Evolutionary conservation across 1,284 basidiomycete genomes (phyloP).

Genomic region (Wolfiporia cocos): DNA sequence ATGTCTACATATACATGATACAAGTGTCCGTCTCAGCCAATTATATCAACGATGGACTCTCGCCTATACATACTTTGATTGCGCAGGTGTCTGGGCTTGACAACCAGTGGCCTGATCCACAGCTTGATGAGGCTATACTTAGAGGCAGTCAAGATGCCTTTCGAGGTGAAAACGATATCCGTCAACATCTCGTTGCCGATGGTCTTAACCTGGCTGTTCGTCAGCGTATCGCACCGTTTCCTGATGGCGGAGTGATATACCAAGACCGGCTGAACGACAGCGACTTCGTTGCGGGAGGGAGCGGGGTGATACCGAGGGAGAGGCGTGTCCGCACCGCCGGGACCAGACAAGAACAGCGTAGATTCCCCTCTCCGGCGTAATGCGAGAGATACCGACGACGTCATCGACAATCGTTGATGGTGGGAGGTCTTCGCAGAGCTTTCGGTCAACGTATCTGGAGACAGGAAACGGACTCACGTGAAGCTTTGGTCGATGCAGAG

Average conservation of each 20-base stretch:
- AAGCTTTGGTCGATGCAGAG: slow-evolving; percentile 69
- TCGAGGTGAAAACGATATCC: slow-evolving; percentile 64
- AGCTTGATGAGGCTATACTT: slow-evolving; percentile 72
- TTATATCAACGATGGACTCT: slow-evolving; percentile 3
- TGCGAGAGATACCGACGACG: slow-evolving; percentile 66
- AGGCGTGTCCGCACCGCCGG: slow-evolving; percentile 27
- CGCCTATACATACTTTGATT: slow-evolving; percentile 7
- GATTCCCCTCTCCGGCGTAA: slow-evolving; percentile 49
- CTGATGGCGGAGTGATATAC: no score
- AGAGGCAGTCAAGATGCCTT: slow-evolving; percentile 71
- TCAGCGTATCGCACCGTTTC: no score
- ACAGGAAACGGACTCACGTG: slow-evolving; percentile 25
- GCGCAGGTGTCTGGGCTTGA: slow-evolving; percentile 22
- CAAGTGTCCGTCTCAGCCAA: neutral
- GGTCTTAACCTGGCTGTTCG: slow-evolving; percentile 74
- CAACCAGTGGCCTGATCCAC: slow-evolving; percentile 75
- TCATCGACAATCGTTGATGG: slow-evolving; percentile 67
- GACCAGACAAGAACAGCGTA: slow-evolving; percentile 43
- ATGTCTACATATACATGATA: no score
- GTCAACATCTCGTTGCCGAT: slow-evolving; percentile 75
- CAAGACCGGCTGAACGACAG: slow-evolving; percentile 86
- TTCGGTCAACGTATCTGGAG: neutral
- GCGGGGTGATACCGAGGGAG: slow-evolving; percentile 75
- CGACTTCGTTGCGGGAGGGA: slow-evolving; percentile 84
- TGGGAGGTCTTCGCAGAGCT: slow-evolving; percentile 38